A percentile compares a stretch with the other conserved stretches of the same genome.
These are phyloP conservation scores for Penicillium nordicum DNA, from an alignment of 2,329 filamentous ascomycete genomes.

Conservation along the genomic window DNA sequence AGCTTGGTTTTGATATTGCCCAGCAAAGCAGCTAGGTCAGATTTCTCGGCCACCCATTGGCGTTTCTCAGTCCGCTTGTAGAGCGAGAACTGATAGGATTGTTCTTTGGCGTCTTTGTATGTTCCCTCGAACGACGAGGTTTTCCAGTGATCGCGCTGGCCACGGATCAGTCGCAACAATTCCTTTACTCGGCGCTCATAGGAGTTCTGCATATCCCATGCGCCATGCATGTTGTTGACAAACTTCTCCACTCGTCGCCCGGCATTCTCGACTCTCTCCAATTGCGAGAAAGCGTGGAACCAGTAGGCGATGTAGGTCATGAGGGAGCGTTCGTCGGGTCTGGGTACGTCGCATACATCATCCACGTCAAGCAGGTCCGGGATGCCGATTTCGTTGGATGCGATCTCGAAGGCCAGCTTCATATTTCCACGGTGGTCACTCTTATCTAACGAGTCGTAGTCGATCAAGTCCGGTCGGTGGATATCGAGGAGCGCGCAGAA, in stretches of 20 bases:
- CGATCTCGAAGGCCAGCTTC: conserved; percentile 96
- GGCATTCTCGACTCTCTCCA: conserved; percentile 98
- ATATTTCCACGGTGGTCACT: conserved; percentile 93
- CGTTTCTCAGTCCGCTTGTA: conserved; percentile 92
- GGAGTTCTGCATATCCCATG: conserved; percentile 98
- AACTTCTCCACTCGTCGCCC: conserved; percentile 97
- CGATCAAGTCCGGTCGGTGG: conserved; percentile 92
- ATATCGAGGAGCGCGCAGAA: conserved; percentile 97
- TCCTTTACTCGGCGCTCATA: conserved; percentile 89
- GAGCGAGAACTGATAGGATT: conserved; percentile 74
- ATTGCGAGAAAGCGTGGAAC: conserved; percentile 99
- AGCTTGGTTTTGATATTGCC: conserved; percentile 99
- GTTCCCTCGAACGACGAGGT: conserved; percentile 82
- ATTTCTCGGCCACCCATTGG: conserved; percentile 96
- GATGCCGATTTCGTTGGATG: conserved; percentile 93
- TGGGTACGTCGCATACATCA: conserved; percentile 93
- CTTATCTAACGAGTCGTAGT: conserved; percentile 94
- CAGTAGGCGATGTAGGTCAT: conserved; percentile 99
- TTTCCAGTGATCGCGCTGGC: conserved; percentile 73
- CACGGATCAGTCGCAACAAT: conserved; percentile 69
- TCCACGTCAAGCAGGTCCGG: conserved; percentile 94
- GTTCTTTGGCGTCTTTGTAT: conserved; percentile 86
- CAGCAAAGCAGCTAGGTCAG: conserved; percentile 83
- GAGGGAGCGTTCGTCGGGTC: conserved; percentile 90
- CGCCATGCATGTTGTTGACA: conserved; percentile 96